A percentile compares a stretch with the other conserved stretches of the same genome.
phyloP scores from a whole-genome alignment of 2,329 filamentous ascomycete genomes.

The Exophiala dermatitidis region DNA sequence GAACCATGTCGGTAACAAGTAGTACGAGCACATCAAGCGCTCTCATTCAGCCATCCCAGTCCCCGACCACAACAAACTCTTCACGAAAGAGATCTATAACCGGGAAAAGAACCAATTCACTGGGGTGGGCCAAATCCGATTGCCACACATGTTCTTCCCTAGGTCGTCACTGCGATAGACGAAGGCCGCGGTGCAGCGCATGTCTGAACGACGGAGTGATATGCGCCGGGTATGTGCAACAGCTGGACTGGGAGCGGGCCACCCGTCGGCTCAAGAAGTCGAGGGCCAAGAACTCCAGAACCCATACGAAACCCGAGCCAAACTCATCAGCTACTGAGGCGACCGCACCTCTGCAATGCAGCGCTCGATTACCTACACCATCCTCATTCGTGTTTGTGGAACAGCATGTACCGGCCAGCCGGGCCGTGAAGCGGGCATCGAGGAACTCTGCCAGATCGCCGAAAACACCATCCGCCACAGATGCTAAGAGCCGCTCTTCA shows the following conservation, averaged over 20 bases:
- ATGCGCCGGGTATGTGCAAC: slow-evolving; percentile 23
- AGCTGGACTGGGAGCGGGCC: slow-evolving; percentile 22
- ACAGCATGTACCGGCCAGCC: slow-evolving; percentile 1
- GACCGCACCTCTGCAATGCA: background rate
- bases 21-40: too few species aligned
- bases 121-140: slow-evolving; percentile 25
- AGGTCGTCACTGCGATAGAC: slow-evolving; percentile 20
- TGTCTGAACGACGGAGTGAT: slow-evolving; percentile 21
- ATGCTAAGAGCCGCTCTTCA: background rate
- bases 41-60: too few species aligned
- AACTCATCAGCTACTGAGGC: background rate
- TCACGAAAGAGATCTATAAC: slow-evolving; percentile 9
- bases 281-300: background rate
- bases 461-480: background rate
- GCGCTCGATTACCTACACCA: slow-evolving; percentile 9
- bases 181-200: slow-evolving; percentile 22
- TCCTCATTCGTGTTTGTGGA: slow-evolving; percentile 19
- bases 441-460: slow-evolving; percentile 12
- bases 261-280: slow-evolving; percentile 11
- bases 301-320: background rate
- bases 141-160: slow-evolving; percentile 24
- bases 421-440: slow-evolving; percentile 5
- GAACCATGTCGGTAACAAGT: too few species aligned
- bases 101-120: slow-evolving; percentile 23
- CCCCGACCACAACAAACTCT: background rate